Base-by-base conservation (phyloP, 768 basidiomycete species). In the Leccinellum rugosiceps region DNA sequence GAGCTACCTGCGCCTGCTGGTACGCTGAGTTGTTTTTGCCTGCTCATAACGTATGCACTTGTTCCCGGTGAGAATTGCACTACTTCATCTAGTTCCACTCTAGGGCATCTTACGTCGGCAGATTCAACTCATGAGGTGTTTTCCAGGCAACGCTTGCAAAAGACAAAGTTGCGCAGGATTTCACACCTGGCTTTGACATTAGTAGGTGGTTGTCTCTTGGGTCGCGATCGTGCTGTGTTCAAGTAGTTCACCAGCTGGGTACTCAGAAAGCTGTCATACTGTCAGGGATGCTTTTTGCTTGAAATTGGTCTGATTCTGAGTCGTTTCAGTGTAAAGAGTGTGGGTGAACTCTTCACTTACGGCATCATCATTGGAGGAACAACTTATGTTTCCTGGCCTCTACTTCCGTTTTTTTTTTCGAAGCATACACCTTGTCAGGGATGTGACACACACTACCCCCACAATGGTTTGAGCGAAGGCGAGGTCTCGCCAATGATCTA, bases 401-500 rank as follows among this genome's bases (percentile, higher is more conserved):
- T 50, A 43, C 21, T 44, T 48, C n/a, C 19, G 11, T 19, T 14
- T 50, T 35, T 1, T 34, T 34, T 26, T 28, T 28, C 28, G 19
- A 23, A 38, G 32, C 31, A 31, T 23, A 45, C 6, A 13, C 23
- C 6, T 23, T 13, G 44, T 45, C 5, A 21, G 44, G 23, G 19
- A 55, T 74, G 73, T 57, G 67, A 62, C 49, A 65, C 74, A 2
- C 68, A 6, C 28, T 76, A 11, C 71, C 72, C n/a, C 61, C 73
- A 0, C 76, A 72, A 31, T 75, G 72, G 65, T 74, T 75, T 58
- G 66, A 63, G 41, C 65, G 64, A 54, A 65, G 57, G 26, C 69
- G 69, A 5, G 73, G 72, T 9, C 59, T 73, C 6, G 69, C 75
- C 13, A 74, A 72, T 17, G 72, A 70, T 34, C 59, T 75, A 44